Evolutionary conservation across 352 stramenopile species (phyloP).

Genomic region (Globisporangium acanthophoron): DNA sequence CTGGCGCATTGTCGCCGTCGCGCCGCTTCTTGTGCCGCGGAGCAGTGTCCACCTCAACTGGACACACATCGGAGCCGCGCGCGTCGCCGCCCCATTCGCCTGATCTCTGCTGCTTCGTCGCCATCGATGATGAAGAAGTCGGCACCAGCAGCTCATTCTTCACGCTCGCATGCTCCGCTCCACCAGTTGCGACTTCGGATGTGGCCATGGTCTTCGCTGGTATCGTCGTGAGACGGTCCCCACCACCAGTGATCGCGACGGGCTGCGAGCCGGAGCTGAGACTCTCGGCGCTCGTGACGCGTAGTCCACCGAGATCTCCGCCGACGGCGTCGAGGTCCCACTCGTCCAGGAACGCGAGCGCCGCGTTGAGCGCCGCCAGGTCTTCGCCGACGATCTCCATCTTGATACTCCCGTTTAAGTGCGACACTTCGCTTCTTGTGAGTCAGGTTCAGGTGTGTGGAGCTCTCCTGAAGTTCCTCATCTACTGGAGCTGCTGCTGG

Average conservation of each 20-base stretch:
- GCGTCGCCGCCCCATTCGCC: background rate
- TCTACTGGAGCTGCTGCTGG: too few species aligned
- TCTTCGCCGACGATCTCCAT: constrained; percentile 4
- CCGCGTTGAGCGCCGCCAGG: constrained; percentile 11
- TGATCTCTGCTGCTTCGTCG: background rate
- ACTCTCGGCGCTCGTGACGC: background rate
- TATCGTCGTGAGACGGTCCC: background rate
- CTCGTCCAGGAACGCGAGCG: constrained; percentile 15
- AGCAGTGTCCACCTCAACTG: constrained; percentile 3
- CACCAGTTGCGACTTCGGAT: too few species aligned
- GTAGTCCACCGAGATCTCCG: background rate
- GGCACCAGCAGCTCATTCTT: background rate
- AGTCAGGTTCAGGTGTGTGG: too few species aligned
- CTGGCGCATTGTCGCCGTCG: background rate
- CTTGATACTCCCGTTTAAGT: background rate
- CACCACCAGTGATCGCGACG: too few species aligned
- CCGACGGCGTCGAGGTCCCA: constrained; percentile 10
- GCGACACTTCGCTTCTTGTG: background rate
- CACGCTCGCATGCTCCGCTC: background rate
- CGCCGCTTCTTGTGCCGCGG: constrained; percentile 8
- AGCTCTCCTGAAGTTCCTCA: too few species aligned
- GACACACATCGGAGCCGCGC: background rate
- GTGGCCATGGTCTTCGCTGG: background rate
- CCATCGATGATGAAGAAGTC: too few species aligned
- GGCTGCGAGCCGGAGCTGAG: background rate